A percentile compares a stretch with the other conserved stretches of the same genome.
Conservation (phyloP, 1,284 basidiomycete species). For the Rhodotorula sp. region DNA sequence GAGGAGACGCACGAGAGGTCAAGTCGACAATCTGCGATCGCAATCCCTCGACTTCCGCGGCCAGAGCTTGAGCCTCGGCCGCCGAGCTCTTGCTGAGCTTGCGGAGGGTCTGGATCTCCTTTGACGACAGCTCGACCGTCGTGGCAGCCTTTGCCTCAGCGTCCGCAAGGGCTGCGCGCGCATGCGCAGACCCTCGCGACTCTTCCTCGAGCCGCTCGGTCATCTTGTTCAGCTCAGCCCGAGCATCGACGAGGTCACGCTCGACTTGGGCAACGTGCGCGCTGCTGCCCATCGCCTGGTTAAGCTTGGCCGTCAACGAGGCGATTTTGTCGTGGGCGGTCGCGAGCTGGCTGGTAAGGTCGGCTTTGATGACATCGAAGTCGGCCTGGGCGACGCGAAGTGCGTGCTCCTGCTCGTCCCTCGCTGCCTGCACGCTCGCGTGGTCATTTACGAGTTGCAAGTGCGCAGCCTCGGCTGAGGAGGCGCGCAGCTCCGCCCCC, state of each 20-base stretch:
- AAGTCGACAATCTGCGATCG: constrained; percentile 3
- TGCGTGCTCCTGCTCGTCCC: too few species aligned
- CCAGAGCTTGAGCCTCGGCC: constrained; percentile 19
- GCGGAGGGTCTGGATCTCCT: constrained; percentile 35
- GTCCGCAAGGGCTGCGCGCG: background rate
- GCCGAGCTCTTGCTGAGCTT: constrained; percentile 20
- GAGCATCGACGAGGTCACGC: background rate
- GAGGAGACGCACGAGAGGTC: constrained; percentile 1
- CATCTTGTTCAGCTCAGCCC: background rate
- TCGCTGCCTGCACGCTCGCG: background rate
- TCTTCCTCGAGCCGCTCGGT: background rate
- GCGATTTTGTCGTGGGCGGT: background rate
- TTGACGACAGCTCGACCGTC: constrained; percentile 11
- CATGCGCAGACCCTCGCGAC: background rate
- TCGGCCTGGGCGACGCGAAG: background rate
- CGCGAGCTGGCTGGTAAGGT: background rate
- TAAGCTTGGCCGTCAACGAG: constrained; percentile 1
- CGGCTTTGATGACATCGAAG: background rate
- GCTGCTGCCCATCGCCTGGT: background rate
- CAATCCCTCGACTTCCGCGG: constrained; percentile 1
- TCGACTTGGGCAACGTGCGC: background rate
- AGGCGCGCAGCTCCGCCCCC: too few species aligned
- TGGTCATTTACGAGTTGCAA: too few species aligned
- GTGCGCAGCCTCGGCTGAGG: too few species aligned
- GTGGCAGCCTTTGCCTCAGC: constrained; percentile 11